Percentiles rank a stretch among this genome's conserved stretches.
phyloP scores from a whole-genome alignment of 345 rosid species.

The Syzygium grande region DNA sequence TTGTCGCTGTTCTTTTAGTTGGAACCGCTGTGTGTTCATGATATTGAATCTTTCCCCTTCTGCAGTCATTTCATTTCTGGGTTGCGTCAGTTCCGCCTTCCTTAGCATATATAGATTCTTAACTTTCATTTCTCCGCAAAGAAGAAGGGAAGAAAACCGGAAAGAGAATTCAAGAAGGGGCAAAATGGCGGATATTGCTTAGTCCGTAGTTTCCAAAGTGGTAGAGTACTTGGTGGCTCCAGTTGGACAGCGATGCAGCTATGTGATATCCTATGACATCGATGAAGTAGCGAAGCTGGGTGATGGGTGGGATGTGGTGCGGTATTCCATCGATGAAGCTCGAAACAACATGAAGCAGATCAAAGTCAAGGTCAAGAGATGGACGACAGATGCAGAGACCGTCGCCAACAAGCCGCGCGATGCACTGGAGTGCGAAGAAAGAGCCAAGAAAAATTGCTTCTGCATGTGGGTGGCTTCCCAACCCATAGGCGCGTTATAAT shows the following conservation, averaged over 20 bases:
- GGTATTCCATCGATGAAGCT: fast-evolving
- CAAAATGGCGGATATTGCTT: background rate
- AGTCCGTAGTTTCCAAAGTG: background rate
- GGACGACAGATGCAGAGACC: background rate
- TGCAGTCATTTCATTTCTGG: background rate
- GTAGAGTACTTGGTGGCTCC: background rate
- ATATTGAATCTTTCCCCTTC: background rate
- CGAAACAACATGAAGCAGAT: background rate
- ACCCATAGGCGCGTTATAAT: background rate
- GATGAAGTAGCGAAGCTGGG: fast-evolving
- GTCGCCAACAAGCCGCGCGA: background rate
- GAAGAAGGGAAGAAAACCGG: background rate
- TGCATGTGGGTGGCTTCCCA: background rate
- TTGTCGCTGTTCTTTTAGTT: background rate
- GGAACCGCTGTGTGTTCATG: background rate
- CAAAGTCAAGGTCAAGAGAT: background rate
- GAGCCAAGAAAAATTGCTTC: background rate
- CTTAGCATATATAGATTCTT: background rate
- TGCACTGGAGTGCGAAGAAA: fast-evolving
- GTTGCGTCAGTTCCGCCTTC: background rate
- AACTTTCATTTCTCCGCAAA: background rate
- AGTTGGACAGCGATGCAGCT: fast-evolving
- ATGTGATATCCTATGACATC: background rate
- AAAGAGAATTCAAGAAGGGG: background rate
- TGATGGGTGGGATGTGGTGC: fast-evolving